These are phyloP conservation scores for Agarophyton chilense DNA, from an alignment of 23 red algal species.

Conservation along the genomic window DNA sequence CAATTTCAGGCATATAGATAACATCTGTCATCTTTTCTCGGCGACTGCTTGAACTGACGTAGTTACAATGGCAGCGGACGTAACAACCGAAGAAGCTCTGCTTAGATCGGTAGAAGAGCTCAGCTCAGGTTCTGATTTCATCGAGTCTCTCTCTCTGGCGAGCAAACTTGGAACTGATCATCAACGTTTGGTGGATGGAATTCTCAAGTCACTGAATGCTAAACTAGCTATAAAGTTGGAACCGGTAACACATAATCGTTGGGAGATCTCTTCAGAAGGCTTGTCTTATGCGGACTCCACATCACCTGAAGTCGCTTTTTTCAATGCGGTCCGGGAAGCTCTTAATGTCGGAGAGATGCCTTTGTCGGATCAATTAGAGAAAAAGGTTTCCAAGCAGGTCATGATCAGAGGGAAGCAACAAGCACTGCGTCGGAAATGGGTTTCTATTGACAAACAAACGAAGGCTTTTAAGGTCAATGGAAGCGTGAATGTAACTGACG, in stretches of 20 bases:
- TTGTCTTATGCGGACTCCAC: constrained; percentile 73
- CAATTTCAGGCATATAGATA: too few species aligned
- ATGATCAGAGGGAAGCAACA: constrained; percentile 87
- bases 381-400: constrained; percentile 35
- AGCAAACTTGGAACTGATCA: constrained; percentile 52
- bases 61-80: not conserved
- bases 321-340: constrained; percentile 2
- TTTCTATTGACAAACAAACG: constrained; percentile 72
- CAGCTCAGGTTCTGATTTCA: not conserved
- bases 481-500: constrained; percentile 53
- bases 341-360: not conserved
- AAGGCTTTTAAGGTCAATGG: constrained; percentile 58
- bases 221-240: constrained; percentile 60
- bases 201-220: constrained; percentile 81
- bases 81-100: constrained; percentile 45
- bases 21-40: too few species aligned
- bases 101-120: constrained; percentile 61
- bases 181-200: constrained; percentile 71
- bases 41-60: too few species aligned
- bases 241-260: constrained; percentile 74
- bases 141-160: constrained; percentile 45
- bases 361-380: constrained; percentile 19
- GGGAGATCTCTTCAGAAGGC: constrained; percentile 82
- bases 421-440: constrained; percentile 76
- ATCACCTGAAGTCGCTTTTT: constrained; percentile 77